These are phyloP conservation scores for Agaricus bisporus DNA, from an alignment of 768 basidiomycete species.

Conservation along the genomic window DNA sequence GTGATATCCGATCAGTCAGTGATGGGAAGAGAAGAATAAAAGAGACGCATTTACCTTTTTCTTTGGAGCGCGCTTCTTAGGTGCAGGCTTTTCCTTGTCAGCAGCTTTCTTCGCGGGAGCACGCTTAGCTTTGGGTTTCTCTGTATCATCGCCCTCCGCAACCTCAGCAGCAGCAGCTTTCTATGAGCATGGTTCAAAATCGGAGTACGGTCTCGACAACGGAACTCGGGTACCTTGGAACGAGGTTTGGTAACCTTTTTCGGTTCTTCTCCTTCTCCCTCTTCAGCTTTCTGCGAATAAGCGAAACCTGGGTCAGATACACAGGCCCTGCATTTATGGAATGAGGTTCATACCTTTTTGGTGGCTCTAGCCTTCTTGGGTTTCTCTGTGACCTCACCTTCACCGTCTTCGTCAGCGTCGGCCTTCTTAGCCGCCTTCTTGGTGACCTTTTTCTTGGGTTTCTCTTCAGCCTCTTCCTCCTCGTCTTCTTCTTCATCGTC, in stretches of 20 bases:
- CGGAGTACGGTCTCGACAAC: background rate
- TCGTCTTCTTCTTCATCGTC: conserved; percentile 16
- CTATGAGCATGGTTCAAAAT: conserved; percentile 3
- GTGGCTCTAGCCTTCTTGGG: conserved; percentile 40
- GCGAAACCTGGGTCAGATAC: background rate
- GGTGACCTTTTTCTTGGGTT: conserved; percentile 21
- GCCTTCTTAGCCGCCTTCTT: conserved; percentile 25
- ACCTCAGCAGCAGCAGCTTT: conserved; percentile 16
- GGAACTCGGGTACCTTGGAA: conserved; percentile 14
- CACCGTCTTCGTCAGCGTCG: conserved; percentile 18
- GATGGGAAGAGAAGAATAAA: background rate
- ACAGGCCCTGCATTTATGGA: background rate
- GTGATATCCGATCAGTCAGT: background rate
- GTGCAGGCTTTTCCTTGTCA: conserved; percentile 33
- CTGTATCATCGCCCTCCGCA: conserved; percentile 14
- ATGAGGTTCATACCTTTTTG: conserved; percentile 20
- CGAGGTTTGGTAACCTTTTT: conserved; percentile 27
- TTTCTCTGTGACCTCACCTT: conserved; percentile 33
- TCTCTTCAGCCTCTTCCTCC: conserved; percentile 42
- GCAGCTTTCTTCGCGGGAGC: conserved; percentile 31
- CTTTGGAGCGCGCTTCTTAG: conserved; percentile 43
- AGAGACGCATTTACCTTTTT: conserved; percentile 25
- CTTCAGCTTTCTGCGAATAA: conserved; percentile 14
- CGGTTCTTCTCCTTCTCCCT: conserved; percentile 18
- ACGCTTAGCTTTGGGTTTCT: conserved; percentile 32